A percentile compares a stretch with the other conserved stretches of the same genome.
Conservation (phyloP, 306 rosid genomes). For the Lablab purpureus region DNA sequence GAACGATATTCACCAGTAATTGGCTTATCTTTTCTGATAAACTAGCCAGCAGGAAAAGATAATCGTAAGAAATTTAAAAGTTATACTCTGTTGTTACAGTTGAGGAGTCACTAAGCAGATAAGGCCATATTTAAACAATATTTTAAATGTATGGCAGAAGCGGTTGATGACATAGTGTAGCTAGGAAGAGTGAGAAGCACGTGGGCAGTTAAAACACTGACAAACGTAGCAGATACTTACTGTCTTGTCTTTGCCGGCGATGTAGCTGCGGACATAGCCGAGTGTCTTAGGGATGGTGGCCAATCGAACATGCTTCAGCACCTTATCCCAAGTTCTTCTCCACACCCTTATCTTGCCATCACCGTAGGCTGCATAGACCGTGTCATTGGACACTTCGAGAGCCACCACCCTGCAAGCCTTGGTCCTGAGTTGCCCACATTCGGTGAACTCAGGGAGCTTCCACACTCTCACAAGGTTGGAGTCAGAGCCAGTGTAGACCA, state of each 20-base stretch:
- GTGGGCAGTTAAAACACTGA: neutral
- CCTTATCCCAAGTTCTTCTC: slow-evolving; percentile 77
- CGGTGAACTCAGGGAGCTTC: slow-evolving; percentile 89
- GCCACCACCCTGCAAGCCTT: slow-evolving; percentile 79
- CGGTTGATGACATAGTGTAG: no score
- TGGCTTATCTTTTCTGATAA: no score
- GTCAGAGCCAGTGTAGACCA: slow-evolving; percentile 86
- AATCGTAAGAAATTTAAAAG: no score
- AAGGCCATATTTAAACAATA: no score
- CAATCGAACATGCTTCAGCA: slow-evolving; percentile 70
- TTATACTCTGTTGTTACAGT: no score
- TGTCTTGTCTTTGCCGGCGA: slow-evolving; percentile 77
- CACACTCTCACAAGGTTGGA: slow-evolving; percentile 73
- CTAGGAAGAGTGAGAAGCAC: neutral
- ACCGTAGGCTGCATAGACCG: slow-evolving; percentile 87
- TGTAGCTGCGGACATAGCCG: slow-evolving; percentile 77
- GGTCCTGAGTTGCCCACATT: slow-evolving; percentile 83
- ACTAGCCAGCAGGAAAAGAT: no score
- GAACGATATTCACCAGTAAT: no score
- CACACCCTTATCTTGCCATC: slow-evolving; percentile 86
- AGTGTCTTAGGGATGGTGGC: slow-evolving; percentile 77
- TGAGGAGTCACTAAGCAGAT: no score
- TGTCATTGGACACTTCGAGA: slow-evolving; percentile 71
- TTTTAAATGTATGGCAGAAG: no score
- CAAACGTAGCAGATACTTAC: slow-evolving; percentile 49